Evolutionary conservation across 371 early-diverging fungal species (phyloP).

Genomic region (Syncephalastrum racemosum): DNA sequence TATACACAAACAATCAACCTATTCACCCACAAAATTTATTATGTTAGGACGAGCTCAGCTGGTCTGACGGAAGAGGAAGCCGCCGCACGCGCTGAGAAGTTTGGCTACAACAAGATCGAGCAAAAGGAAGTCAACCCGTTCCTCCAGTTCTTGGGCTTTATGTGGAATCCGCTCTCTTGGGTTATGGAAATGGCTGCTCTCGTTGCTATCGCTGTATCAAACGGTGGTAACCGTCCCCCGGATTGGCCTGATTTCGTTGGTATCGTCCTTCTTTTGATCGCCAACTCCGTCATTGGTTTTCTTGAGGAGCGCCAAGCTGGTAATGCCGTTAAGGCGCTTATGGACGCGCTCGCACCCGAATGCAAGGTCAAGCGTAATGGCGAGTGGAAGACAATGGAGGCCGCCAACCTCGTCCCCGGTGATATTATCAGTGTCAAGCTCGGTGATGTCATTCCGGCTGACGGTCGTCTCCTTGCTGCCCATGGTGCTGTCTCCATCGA

Average conservation of each 20-base stretch:
- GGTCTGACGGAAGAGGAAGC: conserved; percentile 71
- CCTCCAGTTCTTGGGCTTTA: conserved; percentile 85
- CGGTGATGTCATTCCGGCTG: conserved; percentile 84
- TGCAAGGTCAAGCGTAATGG: conserved; percentile 68
- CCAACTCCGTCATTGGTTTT: conserved; percentile 87
- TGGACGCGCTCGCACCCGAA: conserved; percentile 77
- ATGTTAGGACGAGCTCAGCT: conserved; percentile 48
- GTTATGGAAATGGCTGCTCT: conserved; percentile 81
- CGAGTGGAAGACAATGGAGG: conserved; percentile 58
- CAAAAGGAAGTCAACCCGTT: conserved; percentile 79
- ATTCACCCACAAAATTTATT: conserved; percentile 1
- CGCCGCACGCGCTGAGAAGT: conserved; percentile 61
- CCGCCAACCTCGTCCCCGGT: conserved; percentile 68
- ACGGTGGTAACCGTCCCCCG: conserved; percentile 64
- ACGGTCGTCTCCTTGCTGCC: conserved; percentile 59
- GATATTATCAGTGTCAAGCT: conserved; percentile 75
- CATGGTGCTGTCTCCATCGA: conserved; percentile 61
- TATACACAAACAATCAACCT: neutral
- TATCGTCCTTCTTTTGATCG: conserved; percentile 76
- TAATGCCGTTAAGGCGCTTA: conserved; percentile 77
- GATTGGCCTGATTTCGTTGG: conserved; percentile 88
- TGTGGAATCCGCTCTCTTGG: conserved; percentile 83
- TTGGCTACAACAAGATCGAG: conserved; percentile 71
- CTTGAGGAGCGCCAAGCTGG: conserved; percentile 83
- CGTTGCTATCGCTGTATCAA: conserved; percentile 72